phyloP scores from a whole-genome alignment of 1,139 yeast genomes.

The Pichia sp. region DNA sequence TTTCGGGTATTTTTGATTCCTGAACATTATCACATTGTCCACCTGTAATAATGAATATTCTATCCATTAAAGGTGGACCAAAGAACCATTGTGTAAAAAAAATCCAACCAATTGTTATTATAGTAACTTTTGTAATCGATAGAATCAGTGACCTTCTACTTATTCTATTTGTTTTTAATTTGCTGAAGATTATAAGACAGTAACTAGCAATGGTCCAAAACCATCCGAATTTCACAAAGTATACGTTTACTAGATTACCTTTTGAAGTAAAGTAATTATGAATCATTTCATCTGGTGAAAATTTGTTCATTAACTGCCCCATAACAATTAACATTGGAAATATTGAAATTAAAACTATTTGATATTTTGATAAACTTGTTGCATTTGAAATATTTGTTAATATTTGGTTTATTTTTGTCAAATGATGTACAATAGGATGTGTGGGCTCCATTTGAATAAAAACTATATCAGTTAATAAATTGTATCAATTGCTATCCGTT shows the following conservation, averaged over 20 bases:
- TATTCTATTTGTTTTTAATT: not conserved
- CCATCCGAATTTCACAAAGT: conserved; percentile 90
- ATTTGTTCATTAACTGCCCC: conserved; percentile 10
- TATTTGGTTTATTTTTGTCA: not conserved
- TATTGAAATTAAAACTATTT: conserved; percentile 1
- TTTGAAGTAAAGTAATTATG: conserved; percentile 57
- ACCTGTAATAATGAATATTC: conserved; percentile 72
- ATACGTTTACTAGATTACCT: conserved; percentile 57
- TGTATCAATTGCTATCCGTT: too few relatives aligned
- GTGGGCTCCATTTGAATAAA: not conserved
- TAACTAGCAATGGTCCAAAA: conserved; percentile 69
- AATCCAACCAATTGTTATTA: conserved; percentile 73
- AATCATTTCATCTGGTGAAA: conserved; percentile 30
- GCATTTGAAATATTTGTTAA: not conserved
- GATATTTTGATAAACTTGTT: conserved; percentile 4
- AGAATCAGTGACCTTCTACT: conserved; percentile 13
- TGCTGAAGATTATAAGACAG: conserved; percentile 8
- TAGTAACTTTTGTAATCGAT: conserved; percentile 36
- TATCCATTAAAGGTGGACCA: conserved; percentile 87
- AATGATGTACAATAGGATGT: conserved; percentile 4
- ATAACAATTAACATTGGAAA: conserved; percentile 6
- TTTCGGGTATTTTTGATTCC: conserved; percentile 5
- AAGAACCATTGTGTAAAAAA: conserved; percentile 85
- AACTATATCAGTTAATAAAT: too few relatives aligned
- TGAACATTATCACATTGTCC: conserved; percentile 55